Percentiles rank a stretch among this genome's conserved stretches.
phyloP scores from a whole-genome alignment of 148 eudicot genomes.

The Chenopodium formosanum region DNA sequence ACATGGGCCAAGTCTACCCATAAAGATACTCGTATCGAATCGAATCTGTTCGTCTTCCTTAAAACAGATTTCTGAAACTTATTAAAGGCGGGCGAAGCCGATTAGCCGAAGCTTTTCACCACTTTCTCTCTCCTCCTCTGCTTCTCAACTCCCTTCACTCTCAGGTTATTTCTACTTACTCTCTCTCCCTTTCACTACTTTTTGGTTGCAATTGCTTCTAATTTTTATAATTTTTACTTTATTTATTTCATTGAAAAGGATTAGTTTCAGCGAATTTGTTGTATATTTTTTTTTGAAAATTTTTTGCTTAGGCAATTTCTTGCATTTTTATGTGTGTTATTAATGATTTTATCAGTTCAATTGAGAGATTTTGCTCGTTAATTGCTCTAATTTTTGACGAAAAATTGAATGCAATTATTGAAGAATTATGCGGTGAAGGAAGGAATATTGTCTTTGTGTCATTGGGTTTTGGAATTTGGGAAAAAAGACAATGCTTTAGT shows the following conservation, averaged over 20 bases:
- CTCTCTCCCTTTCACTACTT: not conserved
- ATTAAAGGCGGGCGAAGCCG: conserved; percentile 11
- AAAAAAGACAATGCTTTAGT: not conserved
- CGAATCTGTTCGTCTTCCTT: not conserved
- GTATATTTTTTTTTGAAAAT: not conserved
- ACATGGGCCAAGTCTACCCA: not conserved
- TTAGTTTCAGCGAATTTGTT: not conserved
- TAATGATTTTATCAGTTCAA: not conserved
- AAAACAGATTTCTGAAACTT: not conserved
- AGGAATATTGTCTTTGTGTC: not conserved
- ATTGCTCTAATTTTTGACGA: not conserved
- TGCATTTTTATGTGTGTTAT: not conserved
- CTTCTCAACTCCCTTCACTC: not conserved
- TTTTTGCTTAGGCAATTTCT: not conserved
- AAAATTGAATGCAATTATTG: not conserved
- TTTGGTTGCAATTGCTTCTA: not conserved
- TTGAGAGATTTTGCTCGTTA: not conserved
- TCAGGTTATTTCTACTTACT: not conserved
- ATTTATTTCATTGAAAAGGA: not conserved
- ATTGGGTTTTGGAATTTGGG: not conserved
- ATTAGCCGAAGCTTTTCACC: conserved; percentile 13
- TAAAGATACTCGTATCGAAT: not conserved
- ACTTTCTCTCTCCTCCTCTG: conserved; percentile 3
- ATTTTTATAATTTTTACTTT: too few relatives aligned
- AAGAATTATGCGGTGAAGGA: not conserved